Evolutionary conservation across 768 basidiomycete genomes (phyloP).

Genomic region (Panellus pusillus): DNA sequence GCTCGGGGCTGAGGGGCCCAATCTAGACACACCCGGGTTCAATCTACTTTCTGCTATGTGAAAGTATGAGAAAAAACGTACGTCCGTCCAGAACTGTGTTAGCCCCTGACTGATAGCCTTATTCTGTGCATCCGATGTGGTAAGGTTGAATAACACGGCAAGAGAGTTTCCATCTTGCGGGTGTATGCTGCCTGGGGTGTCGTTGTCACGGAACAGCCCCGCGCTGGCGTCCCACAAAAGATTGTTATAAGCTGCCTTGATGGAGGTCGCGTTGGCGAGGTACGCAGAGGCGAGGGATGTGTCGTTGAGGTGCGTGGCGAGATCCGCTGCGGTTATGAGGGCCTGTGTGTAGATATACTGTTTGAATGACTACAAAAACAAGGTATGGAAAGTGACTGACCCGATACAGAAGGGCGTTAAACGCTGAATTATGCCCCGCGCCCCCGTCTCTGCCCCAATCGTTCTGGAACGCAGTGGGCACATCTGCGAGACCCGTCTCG

Average conservation of each 20-base stretch:
- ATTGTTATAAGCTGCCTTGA: slow-evolving; percentile 43
- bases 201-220: slow-evolving; percentile 51
- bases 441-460: slow-evolving; percentile 52
- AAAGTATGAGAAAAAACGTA: no score
- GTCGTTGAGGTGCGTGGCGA: slow-evolving; percentile 32
- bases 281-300: slow-evolving; percentile 26
- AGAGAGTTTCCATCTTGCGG: slow-evolving; percentile 54
- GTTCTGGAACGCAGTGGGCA: slow-evolving; percentile 39
- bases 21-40: slow-evolving; percentile 25
- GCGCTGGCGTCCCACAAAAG: slow-evolving; percentile 42
- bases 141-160: slow-evolving; percentile 48
- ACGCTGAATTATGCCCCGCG: slow-evolving; percentile 47
- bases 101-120: slow-evolving; percentile 42
- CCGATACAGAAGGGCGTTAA: slow-evolving; percentile 46
- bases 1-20: slow-evolving; percentile 48
- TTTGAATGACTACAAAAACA: neutral
- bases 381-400: slow-evolving; percentile 24
- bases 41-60: no score
- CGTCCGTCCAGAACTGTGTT: slow-evolving; percentile 43
- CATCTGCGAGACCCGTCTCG: slow-evolving; percentile 39
- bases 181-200: slow-evolving; percentile 36
- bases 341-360: slow-evolving; percentile 22
- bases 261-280: slow-evolving; percentile 33
- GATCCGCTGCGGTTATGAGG: slow-evolving; percentile 35
- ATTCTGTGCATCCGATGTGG: slow-evolving; percentile 38